A percentile compares a stretch with the other conserved stretches of the same genome.
phyloP scores from a whole-genome alignment of 164 flowering plant species.

The Magnolia officinalis region DNA sequence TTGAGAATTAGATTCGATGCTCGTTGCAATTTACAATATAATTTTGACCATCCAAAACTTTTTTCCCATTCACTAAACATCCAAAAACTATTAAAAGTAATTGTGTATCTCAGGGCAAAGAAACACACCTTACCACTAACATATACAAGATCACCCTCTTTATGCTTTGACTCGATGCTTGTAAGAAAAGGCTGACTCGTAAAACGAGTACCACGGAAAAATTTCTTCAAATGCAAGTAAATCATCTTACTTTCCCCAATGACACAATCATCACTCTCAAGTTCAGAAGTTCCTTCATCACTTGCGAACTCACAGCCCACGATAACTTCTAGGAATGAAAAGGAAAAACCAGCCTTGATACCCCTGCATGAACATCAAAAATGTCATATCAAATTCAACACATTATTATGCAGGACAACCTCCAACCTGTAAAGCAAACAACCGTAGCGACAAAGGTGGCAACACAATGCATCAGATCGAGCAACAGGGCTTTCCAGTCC shows the following conservation, averaged over 20 bases:
- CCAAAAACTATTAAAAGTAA: not conserved
- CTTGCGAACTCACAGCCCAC: constrained; percentile 65
- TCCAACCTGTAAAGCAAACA: not conserved
- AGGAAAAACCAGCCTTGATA: constrained; percentile 56
- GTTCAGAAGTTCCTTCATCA: constrained; percentile 28
- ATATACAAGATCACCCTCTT: constrained; percentile 72
- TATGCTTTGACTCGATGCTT: constrained; percentile 57
- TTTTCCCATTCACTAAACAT: not conserved
- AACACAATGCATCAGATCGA: not conserved
- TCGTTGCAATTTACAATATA: too few relatives aligned
- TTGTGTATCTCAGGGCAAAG: not conserved
- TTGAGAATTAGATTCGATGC: too few relatives aligned
- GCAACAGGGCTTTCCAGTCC: not conserved
- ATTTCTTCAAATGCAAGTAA: constrained; percentile 82
- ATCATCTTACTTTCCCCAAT: constrained; percentile 36
- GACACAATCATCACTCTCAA: constrained; percentile 20
- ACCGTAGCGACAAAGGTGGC: not conserved
- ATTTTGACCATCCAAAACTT: not conserved
- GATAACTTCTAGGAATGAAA: constrained; percentile 78
- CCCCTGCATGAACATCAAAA: constrained; percentile 52
- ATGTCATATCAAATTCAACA: not conserved
- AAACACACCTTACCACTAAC: constrained; percentile 89
- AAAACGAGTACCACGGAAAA: constrained; percentile 81
- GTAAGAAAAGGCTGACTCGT: constrained; percentile 57
- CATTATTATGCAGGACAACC: not conserved